Base-by-base conservation (phyloP, 306 rosid species). In the Echinosophora koreensis region DNA sequence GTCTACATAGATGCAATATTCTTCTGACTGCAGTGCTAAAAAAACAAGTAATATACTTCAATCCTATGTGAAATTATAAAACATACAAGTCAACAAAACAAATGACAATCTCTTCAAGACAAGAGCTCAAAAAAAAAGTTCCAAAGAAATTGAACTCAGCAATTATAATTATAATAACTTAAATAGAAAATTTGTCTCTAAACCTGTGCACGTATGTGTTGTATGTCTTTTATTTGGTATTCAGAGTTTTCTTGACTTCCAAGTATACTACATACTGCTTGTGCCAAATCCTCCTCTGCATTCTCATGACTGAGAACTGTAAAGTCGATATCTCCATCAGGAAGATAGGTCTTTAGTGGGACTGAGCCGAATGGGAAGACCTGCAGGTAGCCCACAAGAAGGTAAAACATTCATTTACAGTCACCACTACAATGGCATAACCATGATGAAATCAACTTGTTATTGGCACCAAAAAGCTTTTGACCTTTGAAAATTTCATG, bases 301-400 rank as follows among this genome's bases (percentile, higher is more conserved):
- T 54, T 70, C 72, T 78, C 86, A 66, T 60, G 83, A 77, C 87
- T 77, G 72, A 89, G 78, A 72, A 77, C 82, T 55, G 91, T 88
- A 73, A 91, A 72, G 84, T 91, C 97, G 77, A 91, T 80, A 77
- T 91, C 97, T 55, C 97, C 97, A 57, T 91, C 97, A 22, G 97
- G 94, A 81, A 91, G 90, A 80, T 91, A 91, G 57, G 94, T 81
- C 77, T 86, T 91, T 17, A 91, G 84, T 2, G 97, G 94, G 56
- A 86, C 87, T 42, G 97, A 91, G 18, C 97, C 97, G 49, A 89
- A 89, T 68, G 87, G 69, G 11, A 87, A 83, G 73, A 88, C 94
- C 97, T 91, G 91, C 12, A 75, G 60, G 32, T 66, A 60, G 61
- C 65, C 49, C 78, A 79, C 34, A 75, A 77, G 59, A 55, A 62